Evolutionary conservation across 352 stramenopile genomes (phyloP), one percentile per base, ranked within the genome.

Genomic region (Bremia lactucae): DNA sequence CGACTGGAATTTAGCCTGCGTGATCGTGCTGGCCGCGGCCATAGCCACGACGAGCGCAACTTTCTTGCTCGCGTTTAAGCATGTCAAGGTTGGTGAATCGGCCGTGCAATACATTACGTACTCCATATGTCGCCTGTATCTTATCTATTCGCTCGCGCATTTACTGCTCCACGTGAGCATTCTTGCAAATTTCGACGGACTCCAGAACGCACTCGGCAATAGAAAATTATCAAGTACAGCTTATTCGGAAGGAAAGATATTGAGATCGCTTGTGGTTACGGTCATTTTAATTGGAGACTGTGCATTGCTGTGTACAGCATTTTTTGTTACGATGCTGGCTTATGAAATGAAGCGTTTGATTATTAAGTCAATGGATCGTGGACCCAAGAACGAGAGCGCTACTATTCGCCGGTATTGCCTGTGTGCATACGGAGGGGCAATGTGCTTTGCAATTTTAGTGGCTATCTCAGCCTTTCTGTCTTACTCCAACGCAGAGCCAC

Each of bases 291-390:
- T 72, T 20, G 74, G 74, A 25, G 74, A 84, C 56, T 66, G 74
- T 25, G 69, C 68, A 36, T 58, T 83, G 16, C 44, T 84, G 9
- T 70, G 59, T 20, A 73, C 63, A 36, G 68, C 69, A 1, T 75
- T 84, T 20, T 87, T 75, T 58, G 61, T 87, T 43, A 72, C 77
- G 28, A 63, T 58, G 2, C 52, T 83, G 33, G 63, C 72, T 3
- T 85, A 75, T 41, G 75, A 87, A 33, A 68, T 87, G 55, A 76
- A 64, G 42, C 65, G 67, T 5, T 55, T 87, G 14, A 79, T 83
- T 33, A 49, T 58, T 34, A 79, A 77, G 33, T 76, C 65, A 20
- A 85, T 87, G 65, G 74, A 83, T 38, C 62, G 75, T 18, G 68
- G 69, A 18, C 41, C 47, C 10, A 65, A 68, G 22, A 49, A 56